Base-by-base conservation (phyloP, 2,329 filamentous ascomycete genomes). In the Triangularia setosa region DNA sequence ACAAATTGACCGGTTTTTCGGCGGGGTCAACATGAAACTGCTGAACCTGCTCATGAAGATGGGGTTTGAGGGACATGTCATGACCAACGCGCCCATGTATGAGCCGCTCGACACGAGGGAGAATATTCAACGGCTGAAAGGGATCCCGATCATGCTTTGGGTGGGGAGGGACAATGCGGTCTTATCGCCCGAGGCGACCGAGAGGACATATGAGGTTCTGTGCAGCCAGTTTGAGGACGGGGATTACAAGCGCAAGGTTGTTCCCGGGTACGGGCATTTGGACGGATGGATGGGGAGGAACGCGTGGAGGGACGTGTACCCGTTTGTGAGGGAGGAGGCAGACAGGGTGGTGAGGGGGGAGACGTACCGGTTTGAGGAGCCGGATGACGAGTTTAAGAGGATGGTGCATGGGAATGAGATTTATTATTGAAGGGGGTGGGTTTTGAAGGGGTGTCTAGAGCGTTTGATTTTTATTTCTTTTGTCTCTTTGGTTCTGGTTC, bases 241-340 rank as follows among this genome's bases (percentile, higher is more conserved):
- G 14, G 74, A 80, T 69, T 88, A 87, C 72, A 75, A 78, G 35
- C 76, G 85, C 11, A 73, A 78, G 30, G 81, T 87, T 3, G 78
- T 88, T 4, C 80, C 81, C 1, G 83, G 83, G 14, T 87, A 87
- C 71, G 84, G 85, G 2, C 85, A 88, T 71, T 73, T 87, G 44
- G 85, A 88, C 76, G 83, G 82, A 70, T 87, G 84, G 83, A 87
- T 87, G 83, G 84, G 85, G 3, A 78, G 81, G 53, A 80, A 83
- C 62, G 83, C 84, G 2, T 85, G 82, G 78, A 81, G 78, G 71
- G 86, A 88, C 70, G 83, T 88, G 27, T 88, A 82, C 70, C 85
- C 85, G 0, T 78, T 83, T 59, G 77, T 88, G 8, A 72, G 80
- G 28, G 79, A 83, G 70, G 82, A 86, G 73, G 77, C 86, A 1